Percentiles rank a stretch among this genome's conserved stretches.
These are phyloP conservation scores for Haplographium delicatum DNA, from an alignment of 495 filamentous ascomycete genomes.

Conservation along the genomic window DNA sequence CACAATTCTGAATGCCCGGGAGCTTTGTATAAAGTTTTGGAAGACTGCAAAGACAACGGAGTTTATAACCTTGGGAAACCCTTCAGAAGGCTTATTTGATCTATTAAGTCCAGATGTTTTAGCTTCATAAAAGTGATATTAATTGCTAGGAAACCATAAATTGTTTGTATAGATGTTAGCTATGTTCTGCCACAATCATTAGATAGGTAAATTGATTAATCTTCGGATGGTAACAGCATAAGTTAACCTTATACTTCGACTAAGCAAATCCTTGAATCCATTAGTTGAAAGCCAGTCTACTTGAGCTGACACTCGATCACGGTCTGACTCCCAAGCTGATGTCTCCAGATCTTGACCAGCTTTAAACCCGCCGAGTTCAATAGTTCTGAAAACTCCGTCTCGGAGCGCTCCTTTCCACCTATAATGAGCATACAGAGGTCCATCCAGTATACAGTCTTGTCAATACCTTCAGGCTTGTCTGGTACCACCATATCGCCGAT, in stretches of 20 bases:
- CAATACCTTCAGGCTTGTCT: constrained; percentile 15
- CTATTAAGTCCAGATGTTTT: too few relatives aligned
- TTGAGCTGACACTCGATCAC: constrained; percentile 14
- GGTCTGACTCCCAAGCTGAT: constrained; percentile 3
- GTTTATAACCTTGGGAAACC: background rate
- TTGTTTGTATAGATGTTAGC: too few relatives aligned
- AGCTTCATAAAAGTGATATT: too few relatives aligned
- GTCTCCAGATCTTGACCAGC: constrained; percentile 30
- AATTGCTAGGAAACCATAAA: too few relatives aligned
- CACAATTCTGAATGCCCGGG: background rate
- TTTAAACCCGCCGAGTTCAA: constrained; percentile 28
- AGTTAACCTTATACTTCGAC: too few relatives aligned
- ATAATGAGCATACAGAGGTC: constrained; percentile 35
- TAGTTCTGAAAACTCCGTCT: constrained; percentile 26
- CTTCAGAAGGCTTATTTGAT: background rate
- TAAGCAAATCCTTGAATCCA: too few relatives aligned
- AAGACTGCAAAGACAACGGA: background rate
- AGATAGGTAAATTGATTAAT: too few relatives aligned
- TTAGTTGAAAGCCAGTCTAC: background rate
- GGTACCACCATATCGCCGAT: constrained; percentile 31
- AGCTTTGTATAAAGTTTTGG: background rate
- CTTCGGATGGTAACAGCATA: too few relatives aligned
- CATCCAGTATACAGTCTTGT: constrained; percentile 29
- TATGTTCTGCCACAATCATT: too few relatives aligned
- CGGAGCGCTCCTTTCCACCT: constrained; percentile 35